Conservation (phyloP, 148 eudicot species). For the Salicornia ramosissima region DNA sequence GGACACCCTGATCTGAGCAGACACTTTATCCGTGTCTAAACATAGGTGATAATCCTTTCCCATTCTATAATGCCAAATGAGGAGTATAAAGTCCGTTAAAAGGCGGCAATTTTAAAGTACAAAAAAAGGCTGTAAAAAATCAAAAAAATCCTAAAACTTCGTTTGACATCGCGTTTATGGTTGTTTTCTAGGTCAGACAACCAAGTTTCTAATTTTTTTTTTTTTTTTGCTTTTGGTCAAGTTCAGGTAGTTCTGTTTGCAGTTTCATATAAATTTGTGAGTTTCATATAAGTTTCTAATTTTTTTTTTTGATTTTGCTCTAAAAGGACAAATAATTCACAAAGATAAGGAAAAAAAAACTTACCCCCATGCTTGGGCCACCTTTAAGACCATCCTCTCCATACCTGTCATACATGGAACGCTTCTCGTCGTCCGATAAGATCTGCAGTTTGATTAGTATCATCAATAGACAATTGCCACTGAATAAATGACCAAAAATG, state of each 20-base stretch:
- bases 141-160: too few relatives aligned
- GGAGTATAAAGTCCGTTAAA: too few relatives aligned
- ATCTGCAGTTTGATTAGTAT: slow-evolving; percentile 42
- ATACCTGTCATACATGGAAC: slow-evolving; percentile 83
- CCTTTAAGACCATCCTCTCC: slow-evolving; percentile 98
- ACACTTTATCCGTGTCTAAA: too few relatives aligned
- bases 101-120: too few relatives aligned
- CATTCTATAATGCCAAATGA: too few relatives aligned
- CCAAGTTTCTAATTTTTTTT: not conserved
- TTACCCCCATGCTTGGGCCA: slow-evolving; percentile 57
- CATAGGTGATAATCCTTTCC: too few relatives aligned
- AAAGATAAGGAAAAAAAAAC: not conserved
- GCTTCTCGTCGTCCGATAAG: slow-evolving; percentile 95
- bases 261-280: not conserved
- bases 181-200: not conserved
- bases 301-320: too few relatives aligned
- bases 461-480: not conserved
- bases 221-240: not conserved
- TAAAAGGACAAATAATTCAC: not conserved
- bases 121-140: too few relatives aligned
- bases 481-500: not conserved
- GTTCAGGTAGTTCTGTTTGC: not conserved
- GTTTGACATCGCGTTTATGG: not conserved
- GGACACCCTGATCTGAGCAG: too few relatives aligned
- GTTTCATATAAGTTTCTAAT: too few relatives aligned